These are phyloP conservation scores for Neostapfia colusana DNA, from an alignment of 176 grass and related monocot genomes.

Conservation along the genomic window DNA sequence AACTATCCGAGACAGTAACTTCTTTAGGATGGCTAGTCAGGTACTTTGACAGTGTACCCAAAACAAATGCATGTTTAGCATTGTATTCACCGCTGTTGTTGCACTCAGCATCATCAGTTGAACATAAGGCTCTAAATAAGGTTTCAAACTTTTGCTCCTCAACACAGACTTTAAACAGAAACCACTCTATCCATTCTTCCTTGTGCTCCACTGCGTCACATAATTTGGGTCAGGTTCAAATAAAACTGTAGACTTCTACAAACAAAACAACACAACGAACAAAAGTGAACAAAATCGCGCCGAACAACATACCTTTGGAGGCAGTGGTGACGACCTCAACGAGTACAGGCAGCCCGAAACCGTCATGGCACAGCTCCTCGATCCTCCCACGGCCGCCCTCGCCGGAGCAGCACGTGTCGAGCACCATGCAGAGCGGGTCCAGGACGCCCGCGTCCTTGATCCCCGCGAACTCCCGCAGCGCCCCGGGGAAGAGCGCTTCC, in stretches of 20 bases:
- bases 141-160: slow-evolving; percentile 60
- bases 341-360: slow-evolving; percentile 50
- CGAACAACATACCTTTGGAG: slow-evolving; percentile 37
- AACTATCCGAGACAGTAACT: slow-evolving; percentile 50
- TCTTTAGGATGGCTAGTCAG: slow-evolving; percentile 71
- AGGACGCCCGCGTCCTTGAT: slow-evolving; percentile 53
- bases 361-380: slow-evolving; percentile 52
- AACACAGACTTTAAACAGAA: slow-evolving; percentile 82
- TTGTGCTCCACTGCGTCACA: slow-evolving; percentile 66
- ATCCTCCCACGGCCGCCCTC: slow-evolving; percentile 54
- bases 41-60: slow-evolving; percentile 67
- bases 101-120: slow-evolving; percentile 33
- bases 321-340: slow-evolving; percentile 56
- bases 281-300: background rate
- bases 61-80: slow-evolving; percentile 63
- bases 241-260: background rate
- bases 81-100: slow-evolving; percentile 30
- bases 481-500: slow-evolving; percentile 57
- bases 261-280: background rate
- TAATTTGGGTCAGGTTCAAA: slow-evolving; percentile 20
- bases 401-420: slow-evolving; percentile 78
- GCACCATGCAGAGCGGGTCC: slow-evolving; percentile 84
- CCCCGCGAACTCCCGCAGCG: slow-evolving; percentile 48
- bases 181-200: slow-evolving; percentile 93
- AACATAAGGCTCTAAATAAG: slow-evolving; percentile 58